These are phyloP conservation scores for Eimeria acervulina DNA, from an alignment of 169 alveolate genomes.

Conservation along the genomic window DNA sequence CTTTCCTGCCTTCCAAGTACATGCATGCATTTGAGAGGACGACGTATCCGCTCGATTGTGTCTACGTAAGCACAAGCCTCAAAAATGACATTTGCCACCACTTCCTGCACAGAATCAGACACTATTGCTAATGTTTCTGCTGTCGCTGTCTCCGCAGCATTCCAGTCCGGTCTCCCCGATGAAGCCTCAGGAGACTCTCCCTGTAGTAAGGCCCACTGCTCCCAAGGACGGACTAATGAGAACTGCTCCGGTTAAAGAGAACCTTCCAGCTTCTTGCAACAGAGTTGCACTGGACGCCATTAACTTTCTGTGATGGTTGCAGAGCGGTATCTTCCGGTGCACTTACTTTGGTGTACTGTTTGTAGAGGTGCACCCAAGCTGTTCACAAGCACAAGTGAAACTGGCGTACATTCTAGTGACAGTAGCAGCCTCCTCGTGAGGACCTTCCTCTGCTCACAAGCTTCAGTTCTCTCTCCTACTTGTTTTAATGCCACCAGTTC, in stretches of 20 bases:
- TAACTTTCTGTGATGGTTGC: background rate
- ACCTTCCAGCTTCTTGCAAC: background rate
- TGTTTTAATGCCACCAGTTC: background rate
- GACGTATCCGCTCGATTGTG: constrained; percentile 60
- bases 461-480: background rate
- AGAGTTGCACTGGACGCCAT: background rate
- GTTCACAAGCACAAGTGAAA: background rate
- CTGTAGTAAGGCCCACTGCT: background rate
- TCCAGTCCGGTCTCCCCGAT: background rate
- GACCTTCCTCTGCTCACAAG: background rate
- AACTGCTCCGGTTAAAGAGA: background rate
- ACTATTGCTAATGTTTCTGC: background rate
- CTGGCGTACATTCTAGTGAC: background rate
- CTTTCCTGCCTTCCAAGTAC: constrained; percentile 44
- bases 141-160: background rate
- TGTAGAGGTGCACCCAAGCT: background rate
- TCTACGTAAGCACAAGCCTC: constrained; percentile 16
- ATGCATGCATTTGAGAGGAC: constrained; percentile 67
- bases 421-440: no score
- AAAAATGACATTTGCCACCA: background rate
- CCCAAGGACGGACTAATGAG: background rate
- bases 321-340: background rate
- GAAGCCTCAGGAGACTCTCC: background rate
- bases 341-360: background rate
- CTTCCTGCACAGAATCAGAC: background rate